Conservation (phyloP, 2,329 filamentous ascomycete genomes). For the Ambrosiella xylebori region DNA sequence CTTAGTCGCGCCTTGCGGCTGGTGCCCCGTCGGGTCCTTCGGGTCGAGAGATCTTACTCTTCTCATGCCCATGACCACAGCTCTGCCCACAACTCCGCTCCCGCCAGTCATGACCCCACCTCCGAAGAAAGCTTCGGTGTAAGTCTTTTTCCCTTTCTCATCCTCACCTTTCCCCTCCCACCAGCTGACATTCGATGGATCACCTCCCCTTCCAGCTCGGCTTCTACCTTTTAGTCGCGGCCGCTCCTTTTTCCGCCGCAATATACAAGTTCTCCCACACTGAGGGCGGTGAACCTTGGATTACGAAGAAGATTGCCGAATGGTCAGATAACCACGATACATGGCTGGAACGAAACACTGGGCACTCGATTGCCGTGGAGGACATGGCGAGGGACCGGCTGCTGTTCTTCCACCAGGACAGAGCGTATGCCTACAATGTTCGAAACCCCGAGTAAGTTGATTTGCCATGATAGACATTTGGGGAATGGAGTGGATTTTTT, state of each 20-base stretch:
- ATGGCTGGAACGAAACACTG: constrained; percentile 35
- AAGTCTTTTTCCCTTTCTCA: constrained; percentile 19
- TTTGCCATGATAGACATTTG: not conserved
- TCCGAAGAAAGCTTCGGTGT: constrained; percentile 37
- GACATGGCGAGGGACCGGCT: constrained; percentile 42
- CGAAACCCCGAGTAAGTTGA: constrained; percentile 39
- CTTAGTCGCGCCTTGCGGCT: constrained; percentile 25
- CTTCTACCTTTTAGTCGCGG: constrained; percentile 29
- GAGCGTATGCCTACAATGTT: constrained; percentile 33
- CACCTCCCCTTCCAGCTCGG: constrained; percentile 24
- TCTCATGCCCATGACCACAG: constrained; percentile 26
- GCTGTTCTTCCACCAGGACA: constrained; percentile 29
- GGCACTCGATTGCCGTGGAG: constrained; percentile 34
- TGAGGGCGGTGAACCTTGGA: constrained; percentile 29
- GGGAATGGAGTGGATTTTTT: not conserved
- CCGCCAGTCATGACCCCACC: constrained; percentile 26
- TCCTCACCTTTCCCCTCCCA: not conserved
- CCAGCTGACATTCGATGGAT: not conserved
- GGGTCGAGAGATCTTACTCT: constrained; percentile 31
- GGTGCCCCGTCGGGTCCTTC: constrained; percentile 20
- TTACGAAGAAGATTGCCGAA: constrained; percentile 29
- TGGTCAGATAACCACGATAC: constrained; percentile 23
- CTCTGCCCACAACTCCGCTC: constrained; percentile 27
- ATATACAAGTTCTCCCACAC: constrained; percentile 33
- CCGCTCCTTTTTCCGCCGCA: constrained; percentile 27